Conservation (phyloP, 192 early-diverging fungal genomes). For the Coemansia furcata region DNA sequence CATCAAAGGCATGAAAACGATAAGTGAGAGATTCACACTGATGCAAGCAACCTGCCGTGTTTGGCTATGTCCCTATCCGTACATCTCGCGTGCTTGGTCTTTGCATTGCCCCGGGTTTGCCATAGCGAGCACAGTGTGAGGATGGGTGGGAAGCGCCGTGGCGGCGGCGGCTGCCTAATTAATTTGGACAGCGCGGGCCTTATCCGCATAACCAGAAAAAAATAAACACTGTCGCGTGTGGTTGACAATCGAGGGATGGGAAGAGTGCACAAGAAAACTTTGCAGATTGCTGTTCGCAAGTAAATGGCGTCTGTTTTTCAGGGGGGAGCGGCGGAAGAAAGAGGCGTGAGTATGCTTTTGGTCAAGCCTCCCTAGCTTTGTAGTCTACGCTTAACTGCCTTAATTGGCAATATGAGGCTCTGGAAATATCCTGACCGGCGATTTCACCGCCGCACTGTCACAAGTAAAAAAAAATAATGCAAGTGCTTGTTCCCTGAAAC, state of each 20-base stretch:
- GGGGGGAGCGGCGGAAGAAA: background rate
- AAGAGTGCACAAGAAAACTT: background rate
- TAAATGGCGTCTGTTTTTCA: background rate
- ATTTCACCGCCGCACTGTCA: background rate
- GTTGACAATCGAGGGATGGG: background rate
- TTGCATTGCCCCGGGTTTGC: background rate
- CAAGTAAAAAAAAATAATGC: background rate
- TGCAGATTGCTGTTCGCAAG: background rate
- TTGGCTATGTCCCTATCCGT: background rate
- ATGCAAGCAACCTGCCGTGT: background rate
- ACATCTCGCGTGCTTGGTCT: background rate
- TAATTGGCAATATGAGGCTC: background rate
- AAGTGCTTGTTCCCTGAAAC: constrained; percentile 1
- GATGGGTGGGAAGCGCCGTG: background rate
- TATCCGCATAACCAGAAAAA: background rate
- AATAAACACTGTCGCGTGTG: background rate
- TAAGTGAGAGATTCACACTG: background rate
- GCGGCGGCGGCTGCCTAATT: constrained; percentile 2
- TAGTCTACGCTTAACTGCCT: background rate
- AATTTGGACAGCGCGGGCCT: background rate
- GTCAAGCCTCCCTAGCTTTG: background rate
- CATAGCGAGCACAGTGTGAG: background rate
- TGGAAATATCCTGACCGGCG: constrained; percentile 2
- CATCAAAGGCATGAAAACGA: background rate
- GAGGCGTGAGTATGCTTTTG: background rate